Percentiles rank a stretch among this genome's conserved stretches.
Evolutionary conservation across 2,329 filamentous ascomycete genomes (phyloP).

Genomic region (Xylaria sp.): DNA sequence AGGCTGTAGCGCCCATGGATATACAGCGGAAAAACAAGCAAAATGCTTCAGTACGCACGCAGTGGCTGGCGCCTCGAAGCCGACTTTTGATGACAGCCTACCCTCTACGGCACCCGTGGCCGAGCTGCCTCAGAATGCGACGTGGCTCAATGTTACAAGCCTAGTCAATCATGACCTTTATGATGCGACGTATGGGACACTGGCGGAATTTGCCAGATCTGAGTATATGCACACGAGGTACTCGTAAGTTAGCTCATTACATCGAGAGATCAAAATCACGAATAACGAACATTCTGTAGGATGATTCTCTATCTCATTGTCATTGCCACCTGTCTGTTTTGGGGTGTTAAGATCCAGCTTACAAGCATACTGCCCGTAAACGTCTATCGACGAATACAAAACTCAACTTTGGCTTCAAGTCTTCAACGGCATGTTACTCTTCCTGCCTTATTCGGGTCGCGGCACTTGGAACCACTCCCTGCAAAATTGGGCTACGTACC

Average conservation of each 20-base stretch:
- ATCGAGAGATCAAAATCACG: not conserved
- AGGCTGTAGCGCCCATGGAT: constrained; percentile 33
- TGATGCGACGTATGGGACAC: constrained; percentile 43
- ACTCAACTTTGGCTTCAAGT: constrained; percentile 26
- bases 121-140: constrained; percentile 42
- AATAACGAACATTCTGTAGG: constrained; percentile 21
- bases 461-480: constrained; percentile 36
- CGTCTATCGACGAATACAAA: constrained; percentile 24
- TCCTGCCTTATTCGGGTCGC: constrained; percentile 34
- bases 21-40: constrained; percentile 43
- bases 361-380: constrained; percentile 23
- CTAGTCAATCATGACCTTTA: constrained; percentile 48
- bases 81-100: constrained; percentile 45
- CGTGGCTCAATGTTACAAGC: constrained; percentile 48
- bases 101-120: constrained; percentile 38
- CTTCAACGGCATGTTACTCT: constrained; percentile 33
- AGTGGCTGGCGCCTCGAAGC: constrained; percentile 38
- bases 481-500: constrained; percentile 39
- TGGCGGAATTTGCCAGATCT: constrained; percentile 46
- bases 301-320: constrained; percentile 38
- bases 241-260: constrained; percentile 42
- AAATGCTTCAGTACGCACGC: constrained; percentile 46
- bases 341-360: constrained; percentile 38
- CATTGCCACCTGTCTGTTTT: constrained; percentile 38
- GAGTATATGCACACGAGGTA: constrained; percentile 49